phyloP scores from a whole-genome alignment of 805 yeast species.

The Danielozyma ontarioensis region DNA sequence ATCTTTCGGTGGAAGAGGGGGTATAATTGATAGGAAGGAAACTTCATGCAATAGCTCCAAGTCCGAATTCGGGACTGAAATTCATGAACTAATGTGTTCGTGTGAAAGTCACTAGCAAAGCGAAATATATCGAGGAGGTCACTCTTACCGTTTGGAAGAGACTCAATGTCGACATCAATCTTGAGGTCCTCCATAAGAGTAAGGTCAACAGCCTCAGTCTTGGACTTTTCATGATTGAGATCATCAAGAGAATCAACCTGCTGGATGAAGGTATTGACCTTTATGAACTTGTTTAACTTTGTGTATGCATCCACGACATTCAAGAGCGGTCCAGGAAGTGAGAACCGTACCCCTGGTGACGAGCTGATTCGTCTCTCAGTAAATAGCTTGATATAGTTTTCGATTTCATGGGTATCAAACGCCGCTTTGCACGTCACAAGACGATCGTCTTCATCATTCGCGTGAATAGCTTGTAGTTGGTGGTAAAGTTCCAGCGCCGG shows the following conservation, averaged over 20 bases:
- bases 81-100: conserved; percentile 46
- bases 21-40: conserved; percentile 34
- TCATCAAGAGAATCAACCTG: conserved; percentile 18
- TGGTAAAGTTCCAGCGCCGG: not conserved
- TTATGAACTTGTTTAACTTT: conserved; percentile 17
- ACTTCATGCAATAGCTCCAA: conserved; percentile 36
- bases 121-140: conserved; percentile 36
- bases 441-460: conserved; percentile 5
- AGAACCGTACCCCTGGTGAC: conserved; percentile 79
- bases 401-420: conserved; percentile 28
- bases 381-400: conserved; percentile 32
- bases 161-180: conserved; percentile 17
- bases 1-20: conserved; percentile 68
- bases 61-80: conserved; percentile 44
- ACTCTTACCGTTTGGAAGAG: conserved; percentile 31
- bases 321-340: conserved; percentile 58
- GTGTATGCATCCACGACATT: conserved; percentile 52
- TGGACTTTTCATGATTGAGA: no score
- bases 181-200: conserved; percentile 22
- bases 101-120: conserved; percentile 27
- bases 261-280: conserved; percentile 17
- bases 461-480: conserved; percentile 1
- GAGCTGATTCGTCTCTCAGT: conserved; percentile 60
- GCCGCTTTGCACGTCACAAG: conserved; percentile 11
- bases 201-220: no score